Evolutionary conservation across 257 asterid genomes (phyloP).

Genomic region (Salvia rosmarinus): DNA sequence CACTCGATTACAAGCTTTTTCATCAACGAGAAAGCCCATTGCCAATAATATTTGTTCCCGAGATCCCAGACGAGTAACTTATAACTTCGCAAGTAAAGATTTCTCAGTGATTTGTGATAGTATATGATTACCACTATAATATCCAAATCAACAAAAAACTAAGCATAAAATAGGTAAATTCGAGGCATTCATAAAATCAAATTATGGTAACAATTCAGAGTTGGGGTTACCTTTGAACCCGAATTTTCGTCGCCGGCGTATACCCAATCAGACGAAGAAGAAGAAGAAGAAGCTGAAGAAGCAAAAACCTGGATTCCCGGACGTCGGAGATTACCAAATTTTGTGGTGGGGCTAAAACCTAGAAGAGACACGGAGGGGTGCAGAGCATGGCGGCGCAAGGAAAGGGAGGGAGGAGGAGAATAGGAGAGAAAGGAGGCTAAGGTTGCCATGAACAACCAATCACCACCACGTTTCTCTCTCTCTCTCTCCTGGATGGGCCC

Average conservation of each 20-base stretch:
- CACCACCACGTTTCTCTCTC: slow-evolving; percentile 43
- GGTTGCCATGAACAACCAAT: slow-evolving; percentile 76
- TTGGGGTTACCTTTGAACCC: slow-evolving; percentile 51
- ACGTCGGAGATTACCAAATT: slow-evolving; percentile 28
- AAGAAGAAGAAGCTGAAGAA: slow-evolving; percentile 49
- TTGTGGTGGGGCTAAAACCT: slow-evolving; percentile 19
- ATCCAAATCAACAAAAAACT: neutral
- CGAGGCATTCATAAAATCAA: slow-evolving; percentile 9
- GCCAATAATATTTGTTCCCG: neutral
- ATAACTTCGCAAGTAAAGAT: neutral
- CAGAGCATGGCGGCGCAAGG: slow-evolving; percentile 28
- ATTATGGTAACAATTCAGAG: neutral
- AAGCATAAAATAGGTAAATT: neutral
- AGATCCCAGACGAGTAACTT: neutral
- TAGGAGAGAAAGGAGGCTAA: slow-evolving; percentile 55
- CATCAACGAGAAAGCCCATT: too few species aligned
- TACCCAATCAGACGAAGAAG: slow-evolving; percentile 45
- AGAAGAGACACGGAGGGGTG: slow-evolving; percentile 35
- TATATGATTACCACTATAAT: neutral
- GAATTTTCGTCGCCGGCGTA: slow-evolving; percentile 45
- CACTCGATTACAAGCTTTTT: too few species aligned
- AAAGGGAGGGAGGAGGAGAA: slow-evolving; percentile 42
- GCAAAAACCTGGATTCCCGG: slow-evolving; percentile 44
- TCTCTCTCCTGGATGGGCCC: slow-evolving; percentile 40
- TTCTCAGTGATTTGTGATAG: neutral